phyloP scores from a whole-genome alignment of 352 stramenopile genomes.

The Halophytophthora batemanensis region DNA sequence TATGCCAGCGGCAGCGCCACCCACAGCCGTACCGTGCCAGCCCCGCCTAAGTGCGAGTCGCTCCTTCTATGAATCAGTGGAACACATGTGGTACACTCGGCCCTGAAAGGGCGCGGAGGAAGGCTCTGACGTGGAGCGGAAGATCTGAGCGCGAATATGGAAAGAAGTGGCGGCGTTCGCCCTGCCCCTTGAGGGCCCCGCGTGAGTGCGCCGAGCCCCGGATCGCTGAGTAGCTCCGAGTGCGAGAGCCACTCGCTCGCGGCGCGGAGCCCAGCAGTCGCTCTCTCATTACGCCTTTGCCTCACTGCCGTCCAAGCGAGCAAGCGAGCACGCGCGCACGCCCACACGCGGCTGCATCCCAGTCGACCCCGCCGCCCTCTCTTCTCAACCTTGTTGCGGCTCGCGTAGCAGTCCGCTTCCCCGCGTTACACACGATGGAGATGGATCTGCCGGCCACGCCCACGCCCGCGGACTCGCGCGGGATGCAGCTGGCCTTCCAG shows the following conservation, averaged over 20 bases:
- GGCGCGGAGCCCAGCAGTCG: not conserved
- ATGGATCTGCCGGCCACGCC: slow-evolving; percentile 35
- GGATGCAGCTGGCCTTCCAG: slow-evolving; percentile 37
- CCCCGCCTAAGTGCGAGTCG: too few relatives aligned
- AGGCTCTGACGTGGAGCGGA: slow-evolving; percentile 23
- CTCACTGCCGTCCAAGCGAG: not conserved
- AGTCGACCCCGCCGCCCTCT: not conserved
- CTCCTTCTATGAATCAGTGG: too few relatives aligned
- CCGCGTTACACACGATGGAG: slow-evolving; percentile 16
- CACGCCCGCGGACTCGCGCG: slow-evolving; percentile 22
- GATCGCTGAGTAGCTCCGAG: slow-evolving; percentile 25
- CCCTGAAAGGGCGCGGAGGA: slow-evolving; percentile 17
- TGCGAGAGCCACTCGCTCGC: not conserved
- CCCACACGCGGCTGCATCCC: too few relatives aligned
- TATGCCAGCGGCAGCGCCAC: too few relatives aligned
- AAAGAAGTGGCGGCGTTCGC: slow-evolving; percentile 3
- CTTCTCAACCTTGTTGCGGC: not conserved
- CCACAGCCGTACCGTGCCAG: too few relatives aligned
- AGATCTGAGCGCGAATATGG: slow-evolving; percentile 31
- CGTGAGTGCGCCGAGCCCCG: slow-evolving; percentile 6
- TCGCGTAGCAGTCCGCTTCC: too few relatives aligned
- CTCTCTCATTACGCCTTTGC: not conserved
- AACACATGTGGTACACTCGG: not conserved
- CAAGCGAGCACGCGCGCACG: too few relatives aligned
- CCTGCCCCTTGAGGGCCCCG: slow-evolving; percentile 22